These are phyloP conservation scores for Fusarium aywerte DNA, from an alignment of 2,329 filamentous ascomycete species.

Conservation along the genomic window DNA sequence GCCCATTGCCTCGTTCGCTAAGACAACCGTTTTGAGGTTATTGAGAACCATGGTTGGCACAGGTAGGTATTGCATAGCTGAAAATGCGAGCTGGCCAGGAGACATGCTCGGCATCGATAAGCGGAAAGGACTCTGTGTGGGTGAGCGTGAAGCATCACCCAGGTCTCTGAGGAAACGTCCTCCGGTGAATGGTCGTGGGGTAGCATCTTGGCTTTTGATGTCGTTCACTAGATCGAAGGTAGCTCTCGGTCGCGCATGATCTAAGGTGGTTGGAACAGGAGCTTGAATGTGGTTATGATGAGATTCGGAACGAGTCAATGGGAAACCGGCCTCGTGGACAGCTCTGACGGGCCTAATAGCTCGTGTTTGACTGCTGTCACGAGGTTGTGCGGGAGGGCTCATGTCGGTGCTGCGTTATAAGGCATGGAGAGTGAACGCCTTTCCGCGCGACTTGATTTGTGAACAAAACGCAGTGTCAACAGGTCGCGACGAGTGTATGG, in stretches of 20 bases:
- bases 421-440: constrained; percentile 36
- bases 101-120: constrained; percentile 60
- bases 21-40: constrained; percentile 73
- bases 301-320: constrained; percentile 26
- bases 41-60: constrained; percentile 77
- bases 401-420: constrained; percentile 48
- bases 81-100: constrained; percentile 68
- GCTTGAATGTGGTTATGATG: constrained; percentile 31
- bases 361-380: constrained; percentile 47
- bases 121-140: constrained; percentile 53
- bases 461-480: constrained; percentile 1
- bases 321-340: constrained; percentile 40
- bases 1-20: constrained; percentile 82
- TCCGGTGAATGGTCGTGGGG: constrained; percentile 41
- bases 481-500: neutral
- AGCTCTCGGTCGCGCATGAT: constrained; percentile 34
- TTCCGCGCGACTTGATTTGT: constrained; percentile 14
- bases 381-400: constrained; percentile 48
- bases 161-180: constrained; percentile 53
- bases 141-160: constrained; percentile 46
- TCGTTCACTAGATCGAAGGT: constrained; percentile 32
- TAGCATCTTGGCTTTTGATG: constrained; percentile 39
- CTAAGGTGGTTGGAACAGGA: constrained; percentile 23
- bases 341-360: constrained; percentile 42
- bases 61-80: constrained; percentile 78